Evolutionary conservation across 306 rosid genomes (phyloP).

Genomic region (Oxytropis ochrocephala): DNA sequence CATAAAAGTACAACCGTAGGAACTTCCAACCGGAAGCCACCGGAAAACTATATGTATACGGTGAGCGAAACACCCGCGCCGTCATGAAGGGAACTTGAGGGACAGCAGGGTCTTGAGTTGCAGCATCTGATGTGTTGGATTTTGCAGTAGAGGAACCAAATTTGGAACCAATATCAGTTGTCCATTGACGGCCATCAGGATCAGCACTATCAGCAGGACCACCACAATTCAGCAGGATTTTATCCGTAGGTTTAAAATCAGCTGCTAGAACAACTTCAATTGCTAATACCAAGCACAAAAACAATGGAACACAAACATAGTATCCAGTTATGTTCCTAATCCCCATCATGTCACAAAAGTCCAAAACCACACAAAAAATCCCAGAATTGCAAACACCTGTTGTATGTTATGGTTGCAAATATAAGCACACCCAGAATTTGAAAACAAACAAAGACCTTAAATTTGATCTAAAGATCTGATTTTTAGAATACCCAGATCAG

Average conservation of each 20-base stretch:
- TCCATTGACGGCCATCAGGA: conserved; percentile 57
- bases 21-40: conserved; percentile 73
- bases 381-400: neutral
- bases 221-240: conserved; percentile 66
- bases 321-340: conserved; percentile 30
- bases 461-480: conserved; percentile 25
- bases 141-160: conserved; percentile 28
- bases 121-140: conserved; percentile 35
- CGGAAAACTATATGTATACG: conserved; percentile 63
- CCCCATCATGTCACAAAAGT: conserved; percentile 33
- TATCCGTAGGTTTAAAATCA: conserved; percentile 57
- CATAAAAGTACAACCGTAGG: conserved; percentile 66
- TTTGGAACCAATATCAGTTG: conserved; percentile 57
- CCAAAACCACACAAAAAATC: conserved; percentile 7
- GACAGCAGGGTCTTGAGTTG: conserved; percentile 70
- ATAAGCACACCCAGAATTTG: conserved; percentile 11
- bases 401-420: neutral
- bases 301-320: conserved; percentile 12
- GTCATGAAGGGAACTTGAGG: conserved; percentile 61
- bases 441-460: conserved; percentile 1
- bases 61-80: conserved; percentile 48
- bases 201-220: conserved; percentile 51
- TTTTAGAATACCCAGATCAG: conserved; percentile 24
- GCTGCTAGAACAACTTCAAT: conserved; percentile 33
- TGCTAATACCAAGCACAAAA: conserved; percentile 32